Percentiles rank a stretch among this genome's conserved stretches.
phyloP scores from a whole-genome alignment of 164 flowering plant species.

The Echeveria elegans region DNA sequence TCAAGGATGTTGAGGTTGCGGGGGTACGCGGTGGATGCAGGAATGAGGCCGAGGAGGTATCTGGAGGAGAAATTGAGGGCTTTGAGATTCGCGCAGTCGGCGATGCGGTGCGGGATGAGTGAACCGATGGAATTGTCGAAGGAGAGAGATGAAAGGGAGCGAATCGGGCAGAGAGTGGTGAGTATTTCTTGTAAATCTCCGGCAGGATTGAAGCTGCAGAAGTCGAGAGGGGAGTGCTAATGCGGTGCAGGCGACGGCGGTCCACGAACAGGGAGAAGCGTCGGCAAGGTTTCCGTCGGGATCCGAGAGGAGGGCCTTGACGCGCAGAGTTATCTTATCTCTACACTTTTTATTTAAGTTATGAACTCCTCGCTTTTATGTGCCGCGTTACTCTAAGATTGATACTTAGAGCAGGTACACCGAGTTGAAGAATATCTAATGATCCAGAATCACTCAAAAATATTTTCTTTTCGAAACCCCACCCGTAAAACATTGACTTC shows the following conservation, averaged over 20 bases:
- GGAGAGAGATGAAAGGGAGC: background rate
- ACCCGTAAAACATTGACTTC: no score
- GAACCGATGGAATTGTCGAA: background rate
- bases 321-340: no score
- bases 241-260: background rate
- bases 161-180: slow-evolving; percentile 5
- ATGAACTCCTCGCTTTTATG: no score
- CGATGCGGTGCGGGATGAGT: background rate
- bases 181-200: background rate
- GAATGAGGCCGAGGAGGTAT: background rate
- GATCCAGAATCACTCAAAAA: no score
- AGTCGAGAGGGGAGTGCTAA: background rate
- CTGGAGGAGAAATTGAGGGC: slow-evolving; percentile 2
- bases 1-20: background rate
- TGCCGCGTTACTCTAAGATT: no score
- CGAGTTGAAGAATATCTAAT: no score
- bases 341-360: no score
- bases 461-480: no score
- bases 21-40: background rate
- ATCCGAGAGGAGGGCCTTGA: slow-evolving; percentile 2
- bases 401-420: no score
- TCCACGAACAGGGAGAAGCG: background rate
- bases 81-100: background rate
- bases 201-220: slow-evolving; percentile 7
- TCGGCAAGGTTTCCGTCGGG: background rate